Evolutionary conservation across 164 flowering plant species (phyloP).

Genomic region (Berberis thunbergii): DNA sequence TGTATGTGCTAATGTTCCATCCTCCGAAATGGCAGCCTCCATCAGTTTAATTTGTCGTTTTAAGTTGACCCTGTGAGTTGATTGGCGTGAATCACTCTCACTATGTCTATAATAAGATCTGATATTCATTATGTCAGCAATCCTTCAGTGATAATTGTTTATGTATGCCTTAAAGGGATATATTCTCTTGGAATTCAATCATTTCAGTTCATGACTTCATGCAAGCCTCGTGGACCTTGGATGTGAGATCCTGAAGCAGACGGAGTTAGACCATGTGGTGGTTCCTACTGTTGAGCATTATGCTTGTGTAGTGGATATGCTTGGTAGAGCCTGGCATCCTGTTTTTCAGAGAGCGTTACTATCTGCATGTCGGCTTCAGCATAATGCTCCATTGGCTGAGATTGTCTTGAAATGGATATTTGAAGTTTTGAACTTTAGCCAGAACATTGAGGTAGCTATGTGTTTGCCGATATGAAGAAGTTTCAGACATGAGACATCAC

Average conservation of each 20-base stretch:
- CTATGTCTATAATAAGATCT: too few species aligned
- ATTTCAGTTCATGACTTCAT: conserved; percentile 49
- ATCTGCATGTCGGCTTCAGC: conserved; percentile 49
- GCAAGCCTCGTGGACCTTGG: conserved; percentile 44
- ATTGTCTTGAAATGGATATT: conserved; percentile 32
- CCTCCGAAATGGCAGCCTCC: too few species aligned
- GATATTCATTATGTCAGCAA: too few species aligned
- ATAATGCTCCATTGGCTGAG: conserved; percentile 39
- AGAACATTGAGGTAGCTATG: conserved; percentile 56
- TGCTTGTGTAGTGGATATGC: conserved; percentile 60
- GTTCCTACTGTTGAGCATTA: conserved; percentile 56
- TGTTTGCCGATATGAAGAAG: conserved; percentile 52
- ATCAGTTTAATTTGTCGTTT: too few species aligned
- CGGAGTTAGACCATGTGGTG: conserved; percentile 28
- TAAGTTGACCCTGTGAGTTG: too few species aligned
- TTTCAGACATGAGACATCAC: conserved; percentile 32
- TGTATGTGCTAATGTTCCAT: too few species aligned
- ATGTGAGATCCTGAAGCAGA: conserved; percentile 17
- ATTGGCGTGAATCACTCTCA: too few species aligned
- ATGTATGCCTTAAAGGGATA: conserved; percentile 32
- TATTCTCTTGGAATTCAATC: conserved; percentile 69
- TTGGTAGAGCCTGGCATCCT: conserved; percentile 54
- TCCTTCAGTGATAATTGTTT: too few species aligned
- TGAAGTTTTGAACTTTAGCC: conserved; percentile 63
- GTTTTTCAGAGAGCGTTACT: conserved; percentile 61